Evolutionary conservation across 768 basidiomycete genomes (phyloP).

Genomic region (Tremella yokohamensis): DNA sequence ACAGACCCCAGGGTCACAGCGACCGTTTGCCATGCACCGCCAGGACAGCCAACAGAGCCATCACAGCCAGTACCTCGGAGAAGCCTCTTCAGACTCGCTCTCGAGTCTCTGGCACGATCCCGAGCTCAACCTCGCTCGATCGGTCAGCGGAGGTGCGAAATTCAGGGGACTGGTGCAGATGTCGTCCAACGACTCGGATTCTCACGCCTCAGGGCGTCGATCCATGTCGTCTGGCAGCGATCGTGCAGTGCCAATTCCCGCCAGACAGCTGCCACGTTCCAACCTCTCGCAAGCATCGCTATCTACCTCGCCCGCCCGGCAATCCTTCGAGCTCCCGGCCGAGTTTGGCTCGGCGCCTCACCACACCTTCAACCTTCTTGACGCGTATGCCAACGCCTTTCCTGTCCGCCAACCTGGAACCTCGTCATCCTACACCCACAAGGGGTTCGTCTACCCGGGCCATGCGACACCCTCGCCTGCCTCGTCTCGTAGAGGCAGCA

Average conservation of each 20-base stretch:
- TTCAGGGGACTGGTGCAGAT: slow-evolving; percentile 23
- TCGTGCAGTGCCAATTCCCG: slow-evolving; percentile 18
- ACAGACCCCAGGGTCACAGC: slow-evolving; percentile 25
- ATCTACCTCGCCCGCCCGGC: slow-evolving; percentile 17
- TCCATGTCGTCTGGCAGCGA: slow-evolving; percentile 23
- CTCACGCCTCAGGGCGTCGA: slow-evolving; percentile 10
- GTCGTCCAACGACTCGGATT: slow-evolving; percentile 18
- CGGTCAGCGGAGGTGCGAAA: slow-evolving; percentile 22
- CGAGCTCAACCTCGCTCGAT: slow-evolving; percentile 21
- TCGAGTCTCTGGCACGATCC: slow-evolving; percentile 29
- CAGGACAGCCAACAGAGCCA: slow-evolving; percentile 8
- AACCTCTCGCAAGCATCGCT: slow-evolving; percentile 37
- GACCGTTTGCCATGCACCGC: slow-evolving; percentile 16
- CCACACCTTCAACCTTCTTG: slow-evolving; percentile 33
- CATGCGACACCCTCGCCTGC: slow-evolving; percentile 15
- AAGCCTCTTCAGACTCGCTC: slow-evolving; percentile 32
- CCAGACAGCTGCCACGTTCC: slow-evolving; percentile 29
- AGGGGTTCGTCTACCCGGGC: slow-evolving; percentile 27
- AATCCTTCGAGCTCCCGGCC: slow-evolving; percentile 17
- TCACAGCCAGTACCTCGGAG: slow-evolving; percentile 8
- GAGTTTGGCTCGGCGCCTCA: slow-evolving; percentile 38
- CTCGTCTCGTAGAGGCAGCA: slow-evolving; percentile 13
- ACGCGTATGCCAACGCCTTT: slow-evolving; percentile 37
- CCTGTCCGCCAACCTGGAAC: slow-evolving; percentile 26
- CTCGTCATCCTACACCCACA: slow-evolving; percentile 23